Base-by-base conservation (phyloP, 345 rosid genomes). In the Mercurialis annua region DNA sequence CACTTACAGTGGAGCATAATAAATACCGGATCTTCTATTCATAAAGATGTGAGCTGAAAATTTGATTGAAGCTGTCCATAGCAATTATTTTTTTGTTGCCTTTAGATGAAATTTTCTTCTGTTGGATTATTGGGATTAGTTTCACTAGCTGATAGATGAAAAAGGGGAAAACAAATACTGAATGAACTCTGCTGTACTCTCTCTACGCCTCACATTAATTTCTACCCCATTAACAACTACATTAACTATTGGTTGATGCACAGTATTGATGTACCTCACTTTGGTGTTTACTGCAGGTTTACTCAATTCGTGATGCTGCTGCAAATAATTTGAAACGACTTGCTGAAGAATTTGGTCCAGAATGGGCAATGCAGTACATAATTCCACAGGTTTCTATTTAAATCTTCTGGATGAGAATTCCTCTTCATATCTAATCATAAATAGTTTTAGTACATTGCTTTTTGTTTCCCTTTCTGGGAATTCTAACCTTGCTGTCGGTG, bases 301-400 rank as follows among this genome's bases (percentile, higher is more conserved):
- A 83, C 75, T 90, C 94, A 5, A 93, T 93, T 42, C 92, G 96
- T 5, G 98, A 93, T 70, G 98, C 98, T 59, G 96, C 96, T 50
- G 91, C 97, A 47, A 93, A 90, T 67, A 93, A 90, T 67, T 82
- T 93, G 59, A 93, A 89, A 81, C 90, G 97, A 47, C 97, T 93
- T 40, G 96, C 92, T 44, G 98, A 93, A 79, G 98, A 93, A 76
- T 93, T 93, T 86, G 98, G 98, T 69, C 91, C 96, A n/a, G 97
- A 93, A 24, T 93, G 98, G 97, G 95, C 97, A 73, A 90, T 90
- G 98, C 88, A 87, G 76, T 96, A 93, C 76, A 89, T 90, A 73
- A 83, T 93, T 81, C 95, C 97, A 64, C 96, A 87, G 96, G 97
- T 93, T 58, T 33, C 71, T 75, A 11, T 43, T 14, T 15, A 21